Percentiles rank a stretch among this genome's conserved stretches.
Evolutionary conservation across 2,329 filamentous ascomycete genomes (phyloP).

Genomic region (Trichoderma sp.): DNA sequence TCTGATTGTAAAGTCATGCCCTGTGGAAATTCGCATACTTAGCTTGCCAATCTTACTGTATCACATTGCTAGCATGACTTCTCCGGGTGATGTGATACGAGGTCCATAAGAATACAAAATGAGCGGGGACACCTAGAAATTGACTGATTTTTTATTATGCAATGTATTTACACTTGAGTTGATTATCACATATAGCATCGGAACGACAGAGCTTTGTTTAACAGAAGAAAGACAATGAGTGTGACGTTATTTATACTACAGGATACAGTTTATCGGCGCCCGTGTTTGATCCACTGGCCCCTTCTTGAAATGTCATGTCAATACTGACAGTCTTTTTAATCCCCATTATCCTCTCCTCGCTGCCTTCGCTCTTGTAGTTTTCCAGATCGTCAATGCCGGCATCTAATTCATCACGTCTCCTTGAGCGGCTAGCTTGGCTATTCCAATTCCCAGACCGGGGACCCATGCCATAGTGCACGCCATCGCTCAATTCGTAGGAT

Average conservation of each 20-base stretch:
- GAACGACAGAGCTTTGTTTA: background rate
- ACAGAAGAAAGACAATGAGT: background rate
- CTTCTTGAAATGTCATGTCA: slow-evolving; percentile 16
- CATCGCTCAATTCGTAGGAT: slow-evolving; percentile 11
- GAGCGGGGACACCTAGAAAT: too few species aligned
- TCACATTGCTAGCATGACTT: too few species aligned
- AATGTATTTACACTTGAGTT: background rate
- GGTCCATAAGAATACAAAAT: too few species aligned
- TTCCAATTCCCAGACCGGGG: slow-evolving; percentile 11
- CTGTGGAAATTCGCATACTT: too few species aligned
- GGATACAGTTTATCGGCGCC: background rate
- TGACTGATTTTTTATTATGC: background rate
- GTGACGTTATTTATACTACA: background rate
- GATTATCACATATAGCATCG: background rate
- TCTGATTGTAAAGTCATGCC: too few species aligned
- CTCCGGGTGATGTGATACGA: too few species aligned
- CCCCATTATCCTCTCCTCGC: slow-evolving; percentile 14
- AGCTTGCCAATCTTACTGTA: too few species aligned
- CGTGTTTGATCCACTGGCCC: background rate
- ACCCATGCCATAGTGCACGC: background rate
- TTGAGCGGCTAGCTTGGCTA: background rate
- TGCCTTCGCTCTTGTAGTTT: slow-evolving; percentile 7
- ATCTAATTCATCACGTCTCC: background rate
- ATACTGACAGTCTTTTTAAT: slow-evolving; percentile 20
- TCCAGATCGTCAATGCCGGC: slow-evolving; percentile 7